A percentile compares a stretch with the other conserved stretches of the same genome.
Conservation (phyloP, 495 filamentous ascomycete species). For the Penicillium antarcticum region DNA sequence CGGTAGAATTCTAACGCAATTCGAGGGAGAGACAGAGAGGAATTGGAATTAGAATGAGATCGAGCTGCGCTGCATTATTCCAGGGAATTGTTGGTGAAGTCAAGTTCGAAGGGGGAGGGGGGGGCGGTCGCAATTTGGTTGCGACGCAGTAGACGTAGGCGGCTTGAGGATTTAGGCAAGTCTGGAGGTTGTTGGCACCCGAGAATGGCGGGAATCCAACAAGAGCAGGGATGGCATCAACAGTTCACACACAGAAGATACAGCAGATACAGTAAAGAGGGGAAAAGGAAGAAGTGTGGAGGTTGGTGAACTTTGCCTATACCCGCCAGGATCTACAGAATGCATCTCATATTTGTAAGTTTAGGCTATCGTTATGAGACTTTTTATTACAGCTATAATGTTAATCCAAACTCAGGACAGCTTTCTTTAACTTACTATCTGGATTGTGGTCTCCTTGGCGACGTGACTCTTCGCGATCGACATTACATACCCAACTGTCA, state of each 20-base stretch:
- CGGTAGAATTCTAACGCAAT: slow-evolving; percentile 23
- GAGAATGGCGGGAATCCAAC: background rate
- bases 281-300: background rate
- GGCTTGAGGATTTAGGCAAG: slow-evolving; percentile 4
- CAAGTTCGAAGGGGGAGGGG: slow-evolving; percentile 9
- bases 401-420: background rate
- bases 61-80: slow-evolving; percentile 34
- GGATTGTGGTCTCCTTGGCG: slow-evolving; percentile 24
- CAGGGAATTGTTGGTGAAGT: slow-evolving; percentile 9
- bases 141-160: slow-evolving; percentile 9
- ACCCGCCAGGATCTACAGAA: no score
- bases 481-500: slow-evolving; percentile 28
- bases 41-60: slow-evolving; percentile 21
- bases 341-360: no score
- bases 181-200: slow-evolving; percentile 2
- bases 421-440: background rate
- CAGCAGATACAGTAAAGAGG: slow-evolving; percentile 2
- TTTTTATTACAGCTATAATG: background rate
- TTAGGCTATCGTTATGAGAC: no score
- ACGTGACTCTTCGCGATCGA: slow-evolving; percentile 18
- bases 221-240: background rate
- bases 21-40: slow-evolving; percentile 14
- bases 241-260: background rate
- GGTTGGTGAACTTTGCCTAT: no score
- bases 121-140: slow-evolving; percentile 19